Percentiles rank a stretch among this genome's conserved stretches.
These are phyloP conservation scores for Cyclanthera cordifolia DNA, from an alignment of 306 rosid species.

Conservation along the genomic window DNA sequence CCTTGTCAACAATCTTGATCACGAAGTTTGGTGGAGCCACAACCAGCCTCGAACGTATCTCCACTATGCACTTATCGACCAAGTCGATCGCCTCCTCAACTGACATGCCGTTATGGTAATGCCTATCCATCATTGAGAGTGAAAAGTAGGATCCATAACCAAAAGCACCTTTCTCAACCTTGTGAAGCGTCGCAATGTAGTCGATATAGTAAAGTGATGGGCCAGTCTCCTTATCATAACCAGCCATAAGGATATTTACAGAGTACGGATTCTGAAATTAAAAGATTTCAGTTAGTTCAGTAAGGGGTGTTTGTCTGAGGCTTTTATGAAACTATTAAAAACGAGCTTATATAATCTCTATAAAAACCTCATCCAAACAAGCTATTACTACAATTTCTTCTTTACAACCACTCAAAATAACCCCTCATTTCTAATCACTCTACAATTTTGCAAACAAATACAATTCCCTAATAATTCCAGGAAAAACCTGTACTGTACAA, in stretches of 20 bases:
- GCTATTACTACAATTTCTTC: no score
- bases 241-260: constrained; percentile 84
- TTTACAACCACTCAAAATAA: no score
- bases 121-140: constrained; percentile 87
- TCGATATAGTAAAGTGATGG: constrained; percentile 78
- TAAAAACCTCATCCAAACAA: no score
- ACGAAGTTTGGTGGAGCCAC: constrained; percentile 21
- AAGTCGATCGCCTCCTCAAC: constrained; percentile 66
- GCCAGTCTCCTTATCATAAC: constrained; percentile 74
- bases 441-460: no score
- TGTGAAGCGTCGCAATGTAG: constrained; percentile 87
- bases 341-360: no score
- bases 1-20: constrained; percentile 87
- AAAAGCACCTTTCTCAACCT: constrained; percentile 92
- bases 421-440: no score
- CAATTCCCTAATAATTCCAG: not conserved
- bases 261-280: constrained; percentile 62
- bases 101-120: constrained; percentile 67
- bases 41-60: constrained; percentile 13
- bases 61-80: constrained; percentile 66
- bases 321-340: no score
- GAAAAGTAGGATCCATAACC: constrained; percentile 88
- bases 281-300: constrained; percentile 6
- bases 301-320: no score
- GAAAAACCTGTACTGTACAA: not conserved